These are phyloP conservation scores for Aspergillus avenaceus DNA, from an alignment of 495 filamentous ascomycete species.

Conservation along the genomic window DNA sequence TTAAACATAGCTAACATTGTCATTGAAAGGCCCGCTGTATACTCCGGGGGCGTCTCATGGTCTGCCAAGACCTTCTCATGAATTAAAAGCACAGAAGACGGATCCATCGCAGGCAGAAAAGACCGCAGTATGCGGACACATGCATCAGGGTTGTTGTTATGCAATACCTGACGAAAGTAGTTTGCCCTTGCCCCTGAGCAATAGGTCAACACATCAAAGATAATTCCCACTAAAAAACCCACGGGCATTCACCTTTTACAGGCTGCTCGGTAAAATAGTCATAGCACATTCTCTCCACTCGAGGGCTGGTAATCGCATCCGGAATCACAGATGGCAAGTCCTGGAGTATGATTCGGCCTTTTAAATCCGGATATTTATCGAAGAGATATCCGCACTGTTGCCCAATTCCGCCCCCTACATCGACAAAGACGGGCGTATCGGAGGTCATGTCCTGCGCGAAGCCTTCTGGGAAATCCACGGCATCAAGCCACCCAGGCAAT, in stretches of 20 bases:
- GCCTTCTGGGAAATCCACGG: neutral
- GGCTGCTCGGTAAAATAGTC: conserved; percentile 1
- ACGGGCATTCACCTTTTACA: neutral
- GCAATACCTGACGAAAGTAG: neutral
- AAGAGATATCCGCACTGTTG: neutral
- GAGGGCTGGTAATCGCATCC: neutral
- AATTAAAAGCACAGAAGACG: neutral
- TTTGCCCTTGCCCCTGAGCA: neutral
- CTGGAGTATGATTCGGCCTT: neutral
- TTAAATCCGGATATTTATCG: neutral
- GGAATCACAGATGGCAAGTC: neutral
- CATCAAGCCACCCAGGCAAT: neutral
- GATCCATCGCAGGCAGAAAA: neutral
- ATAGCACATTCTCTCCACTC: neutral
- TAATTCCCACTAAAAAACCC: neutral
- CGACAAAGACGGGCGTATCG: neutral
- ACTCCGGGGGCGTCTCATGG: neutral
- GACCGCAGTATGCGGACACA: neutral
- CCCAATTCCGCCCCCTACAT: neutral
- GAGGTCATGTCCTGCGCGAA: neutral
- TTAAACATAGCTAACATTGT: neutral
- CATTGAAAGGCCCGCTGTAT: neutral
- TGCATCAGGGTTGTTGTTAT: neutral
- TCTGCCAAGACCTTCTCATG: neutral
- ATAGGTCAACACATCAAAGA: neutral